Base-by-base conservation (phyloP, 1,284 basidiomycete genomes). In the Sporisorium sorghi region DNA sequence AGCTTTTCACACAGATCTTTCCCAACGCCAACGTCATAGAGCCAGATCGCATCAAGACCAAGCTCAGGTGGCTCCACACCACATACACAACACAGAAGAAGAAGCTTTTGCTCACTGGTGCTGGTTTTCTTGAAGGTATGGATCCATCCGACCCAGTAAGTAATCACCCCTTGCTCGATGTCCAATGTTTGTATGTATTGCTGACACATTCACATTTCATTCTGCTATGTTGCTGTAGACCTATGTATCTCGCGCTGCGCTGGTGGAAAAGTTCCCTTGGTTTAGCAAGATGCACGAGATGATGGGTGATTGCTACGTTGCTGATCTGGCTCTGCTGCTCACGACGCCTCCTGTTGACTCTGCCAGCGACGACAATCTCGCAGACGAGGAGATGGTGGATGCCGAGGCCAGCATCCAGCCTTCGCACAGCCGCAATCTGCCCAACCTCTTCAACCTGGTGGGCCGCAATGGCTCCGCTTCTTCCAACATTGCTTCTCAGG, bases 71-170 rank as follows among this genome's bases (percentile, higher is more conserved):
- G 47, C 47, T 35, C 17, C 9, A 7, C 1, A 23, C 9, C 10
- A 33, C 19, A 8, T 49, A 49, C 47, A 5, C 19, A 2, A 35
- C 19, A 19, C n/a, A 35, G 19, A 49, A 49, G 32, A 49, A 49
- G 47, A 49, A 33, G 47, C 47, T 49, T 9, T 32, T 19, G 8
- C 30, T 32, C 9, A 19, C 30, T 19, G 47, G 30, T 11, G 47
- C 47, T 30, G 47, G 47, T 14, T 49, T 32, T 35, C 32, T 33
- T n/a, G 30, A 33, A 33, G 47, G 30, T 19, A 32, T 49, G 30
- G 30, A 32, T 15, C 11, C 47, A 2, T 33, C 30, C 6, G 30
- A 49, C 11, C 47, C 47, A 23, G 47, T 49, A 49, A 33, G 47
- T 49, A 26, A 21, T 46, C 24, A 26, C 15, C 23, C 24, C 24